Evolutionary conservation across 306 rosid species (phyloP).

Genomic region (Oemleria cerasiformis): DNA sequence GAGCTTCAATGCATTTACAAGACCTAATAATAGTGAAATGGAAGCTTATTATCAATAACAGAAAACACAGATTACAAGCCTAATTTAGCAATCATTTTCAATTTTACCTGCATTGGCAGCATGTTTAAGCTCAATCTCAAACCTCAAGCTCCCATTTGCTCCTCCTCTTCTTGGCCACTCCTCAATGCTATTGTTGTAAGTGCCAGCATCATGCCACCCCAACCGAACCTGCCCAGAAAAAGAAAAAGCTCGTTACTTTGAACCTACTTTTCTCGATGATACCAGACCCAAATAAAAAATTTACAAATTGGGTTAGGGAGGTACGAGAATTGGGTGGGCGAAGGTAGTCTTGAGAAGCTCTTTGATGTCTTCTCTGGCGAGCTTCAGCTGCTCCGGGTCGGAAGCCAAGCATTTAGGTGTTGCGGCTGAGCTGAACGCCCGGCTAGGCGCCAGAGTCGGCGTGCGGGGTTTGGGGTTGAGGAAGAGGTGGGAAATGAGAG

Average conservation of each 20-base stretch:
- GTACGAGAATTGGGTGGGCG: conserved; percentile 88
- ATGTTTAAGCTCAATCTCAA: conserved; percentile 83
- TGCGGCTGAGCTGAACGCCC: conserved; percentile 36
- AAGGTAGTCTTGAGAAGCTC: conserved; percentile 66
- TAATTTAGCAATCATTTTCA: background rate
- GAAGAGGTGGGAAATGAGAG: conserved; percentile 64
- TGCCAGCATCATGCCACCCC: conserved; percentile 99
- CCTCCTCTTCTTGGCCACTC: conserved; percentile 97
- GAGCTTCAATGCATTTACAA: conserved; percentile 92
- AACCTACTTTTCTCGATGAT: background rate
- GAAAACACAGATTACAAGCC: background rate
- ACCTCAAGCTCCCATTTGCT: conserved; percentile 91
- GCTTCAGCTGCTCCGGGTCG: conserved; percentile 78
- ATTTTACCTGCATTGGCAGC: conserved; percentile 88
- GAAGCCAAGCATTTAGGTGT: conserved; percentile 60
- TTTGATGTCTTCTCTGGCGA: conserved; percentile 77
- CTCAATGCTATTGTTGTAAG: conserved; percentile 84
- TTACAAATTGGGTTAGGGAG: background rate
- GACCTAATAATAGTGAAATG: conserved; percentile 48
- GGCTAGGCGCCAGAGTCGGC: conserved; percentile 37
- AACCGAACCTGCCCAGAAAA: conserved; percentile 61
- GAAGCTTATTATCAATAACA: conserved; percentile 22
- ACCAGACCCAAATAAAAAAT: background rate
- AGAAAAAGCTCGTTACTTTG: background rate
- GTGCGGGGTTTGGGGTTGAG: conserved; percentile 36